Evolutionary conservation across 2,329 filamentous ascomycete species (phyloP).

Genomic region (Sphaerostilbella broomeana): DNA sequence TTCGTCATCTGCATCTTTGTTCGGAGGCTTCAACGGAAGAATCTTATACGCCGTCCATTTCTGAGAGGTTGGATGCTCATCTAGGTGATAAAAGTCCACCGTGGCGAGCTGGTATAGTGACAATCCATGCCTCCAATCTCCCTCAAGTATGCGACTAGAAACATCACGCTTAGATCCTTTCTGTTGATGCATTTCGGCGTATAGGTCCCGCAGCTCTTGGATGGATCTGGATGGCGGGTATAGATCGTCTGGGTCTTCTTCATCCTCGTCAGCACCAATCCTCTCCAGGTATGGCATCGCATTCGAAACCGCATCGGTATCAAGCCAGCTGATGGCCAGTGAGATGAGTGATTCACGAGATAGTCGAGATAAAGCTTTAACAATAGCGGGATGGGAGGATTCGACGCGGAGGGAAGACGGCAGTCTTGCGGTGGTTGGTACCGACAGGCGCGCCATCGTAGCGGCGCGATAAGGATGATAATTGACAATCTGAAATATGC

Average conservation of each 20-base stretch:
- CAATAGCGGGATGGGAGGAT: constrained; percentile 55
- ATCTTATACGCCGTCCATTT: constrained; percentile 60
- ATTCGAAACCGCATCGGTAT: constrained; percentile 57
- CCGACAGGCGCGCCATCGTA: constrained; percentile 50
- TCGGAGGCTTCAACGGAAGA: constrained; percentile 41
- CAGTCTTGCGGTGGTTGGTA: constrained; percentile 66
- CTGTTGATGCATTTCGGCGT: constrained; percentile 51
- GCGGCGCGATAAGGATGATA: background rate
- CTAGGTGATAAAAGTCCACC: constrained; percentile 60
- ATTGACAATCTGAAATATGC: background rate
- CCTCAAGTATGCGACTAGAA: constrained; percentile 56
- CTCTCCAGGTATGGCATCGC: constrained; percentile 29
- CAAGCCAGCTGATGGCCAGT: constrained; percentile 71
- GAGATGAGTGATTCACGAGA: constrained; percentile 66
- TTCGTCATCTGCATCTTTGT: constrained; percentile 31
- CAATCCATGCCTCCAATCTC: constrained; percentile 62
- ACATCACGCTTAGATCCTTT: constrained; percentile 59
- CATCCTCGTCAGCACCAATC: constrained; percentile 14
- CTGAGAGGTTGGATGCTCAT: constrained; percentile 57
- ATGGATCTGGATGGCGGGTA: constrained; percentile 62
- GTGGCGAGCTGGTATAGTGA: constrained; percentile 62
- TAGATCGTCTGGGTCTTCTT: constrained; percentile 56
- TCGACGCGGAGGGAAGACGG: constrained; percentile 65
- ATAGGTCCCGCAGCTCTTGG: constrained; percentile 60
- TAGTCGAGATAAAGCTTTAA: constrained; percentile 62